phyloP scores from a whole-genome alignment of 257 asterid genomes.

The Scutellaria minor region DNA sequence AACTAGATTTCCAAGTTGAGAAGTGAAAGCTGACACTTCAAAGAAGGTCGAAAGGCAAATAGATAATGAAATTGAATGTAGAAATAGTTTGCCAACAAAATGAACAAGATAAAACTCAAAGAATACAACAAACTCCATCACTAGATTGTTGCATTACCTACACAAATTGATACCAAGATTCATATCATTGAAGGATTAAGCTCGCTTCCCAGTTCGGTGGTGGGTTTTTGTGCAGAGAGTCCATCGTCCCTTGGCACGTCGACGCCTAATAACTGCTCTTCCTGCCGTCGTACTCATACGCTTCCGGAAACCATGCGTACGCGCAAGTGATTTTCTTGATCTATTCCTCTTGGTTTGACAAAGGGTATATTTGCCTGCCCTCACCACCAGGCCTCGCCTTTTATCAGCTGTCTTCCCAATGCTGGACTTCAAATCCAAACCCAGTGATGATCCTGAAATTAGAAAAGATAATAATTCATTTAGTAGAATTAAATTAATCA shows the following conservation, averaged over 20 bases:
- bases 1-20: conserved; percentile 1
- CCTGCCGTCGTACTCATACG: conserved; percentile 96
- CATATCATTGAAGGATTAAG: conserved; percentile 41
- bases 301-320: conserved; percentile 92
- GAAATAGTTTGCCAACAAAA: conserved; percentile 8
- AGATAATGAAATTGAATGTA: conserved; percentile 27
- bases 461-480: neutral
- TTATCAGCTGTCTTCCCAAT: conserved; percentile 37
- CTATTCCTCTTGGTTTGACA: conserved; percentile 94
- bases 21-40: neutral
- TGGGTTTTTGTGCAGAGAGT: conserved; percentile 79
- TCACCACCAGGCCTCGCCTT: conserved; percentile 68
- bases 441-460: conserved; percentile 49
- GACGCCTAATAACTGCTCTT: conserved; percentile 66
- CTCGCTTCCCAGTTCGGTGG: conserved; percentile 77
- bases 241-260: conserved; percentile 95
- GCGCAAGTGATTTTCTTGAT: conserved; percentile 87
- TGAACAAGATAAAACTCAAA: conserved; percentile 11
- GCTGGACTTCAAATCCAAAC: conserved; percentile 47
- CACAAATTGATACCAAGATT: conserved; percentile 29
- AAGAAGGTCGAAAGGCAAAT: neutral
- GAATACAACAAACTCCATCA: conserved; percentile 19
- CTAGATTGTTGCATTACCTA: conserved; percentile 35
- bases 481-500: conserved; percentile 5
- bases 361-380: conserved; percentile 61